A percentile compares a stretch with the other conserved stretches of the same genome.
Evolutionary conservation across 1,284 basidiomycete species (phyloP).

Genomic region (Somion occarium): DNA sequence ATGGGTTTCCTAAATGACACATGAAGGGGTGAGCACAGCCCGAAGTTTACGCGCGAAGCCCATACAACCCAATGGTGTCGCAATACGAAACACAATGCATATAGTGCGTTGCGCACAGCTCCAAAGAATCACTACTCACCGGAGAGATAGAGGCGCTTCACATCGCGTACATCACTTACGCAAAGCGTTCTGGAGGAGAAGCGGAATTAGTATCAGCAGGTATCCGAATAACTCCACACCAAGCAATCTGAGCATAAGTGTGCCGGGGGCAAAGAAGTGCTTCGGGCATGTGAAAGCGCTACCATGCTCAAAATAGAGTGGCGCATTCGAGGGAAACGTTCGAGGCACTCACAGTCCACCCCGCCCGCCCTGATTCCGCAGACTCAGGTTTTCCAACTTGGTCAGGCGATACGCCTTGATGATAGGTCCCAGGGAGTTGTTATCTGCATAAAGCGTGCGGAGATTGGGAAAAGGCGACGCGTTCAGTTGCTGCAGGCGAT

Average conservation of each 20-base stretch:
- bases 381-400: conserved; percentile 85
- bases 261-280: not conserved
- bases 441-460: conserved; percentile 90
- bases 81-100: not conserved
- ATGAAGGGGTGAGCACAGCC: conserved; percentile 1
- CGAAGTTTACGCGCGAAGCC: conserved; percentile 1
- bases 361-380: conserved; percentile 80
- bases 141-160: conserved; percentile 91
- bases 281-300: not conserved
- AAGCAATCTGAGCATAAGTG: not conserved
- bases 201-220: conserved; percentile 4
- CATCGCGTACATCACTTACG: conserved; percentile 77
- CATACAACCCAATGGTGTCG: not conserved
- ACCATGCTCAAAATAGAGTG: conserved; percentile 3
- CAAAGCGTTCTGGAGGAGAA: conserved; percentile 33
- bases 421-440: conserved; percentile 66
- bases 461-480: conserved; percentile 67
- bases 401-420: conserved; percentile 50
- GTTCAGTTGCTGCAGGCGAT: conserved; percentile 70
- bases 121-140: conserved; percentile 45
- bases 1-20: conserved; percentile 40
- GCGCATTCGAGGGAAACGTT: not conserved
- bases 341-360: conserved; percentile 58
- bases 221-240: conserved; percentile 6
- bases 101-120: not conserved